Evolutionary conservation across 2,329 filamentous ascomycete species (phyloP), one percentile per base, ranked within the genome.

Genomic region (Cladosporium oxysporum): DNA sequence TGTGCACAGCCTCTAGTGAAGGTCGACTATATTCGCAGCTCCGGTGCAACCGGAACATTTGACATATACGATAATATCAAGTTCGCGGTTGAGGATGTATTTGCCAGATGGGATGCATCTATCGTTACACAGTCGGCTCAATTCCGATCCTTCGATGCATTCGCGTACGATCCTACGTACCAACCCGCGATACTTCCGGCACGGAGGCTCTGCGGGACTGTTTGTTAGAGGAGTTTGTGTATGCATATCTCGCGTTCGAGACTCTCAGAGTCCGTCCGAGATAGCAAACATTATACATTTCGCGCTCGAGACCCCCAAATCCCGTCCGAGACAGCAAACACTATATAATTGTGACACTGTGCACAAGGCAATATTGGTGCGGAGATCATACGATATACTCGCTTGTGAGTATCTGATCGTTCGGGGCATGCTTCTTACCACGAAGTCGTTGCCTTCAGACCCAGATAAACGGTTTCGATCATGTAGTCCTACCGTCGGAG

Each of bases 171-270:
- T 47, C n/a, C 14, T 21, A n/a, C n/a, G 12, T 47, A 12, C 41
- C 41, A 47, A 8, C 41, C 41, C 41, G 41, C 41, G 41, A 47
- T 47, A 47, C n/a, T 47, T 47, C 41, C 41, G 41, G 41, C 41
- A 47, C 41, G 41, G 41, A 47, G 41, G 41, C 41, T 47, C 41
- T 47, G 41, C 41, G 41, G 41, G 10, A 16, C 41, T 21, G n/a
- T 47, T 47, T 23, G 41, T n/a, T 7, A 23, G n/a, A 47, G 8
- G 41, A 47, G n/a, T 21, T 47, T 47, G 41, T 47, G 41, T 47
- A 12, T 47, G 41, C 41, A 47, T 21, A 47, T 47, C n/a, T 47
- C 41, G 41, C 41, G 52, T 55, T 55, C n/a, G 52, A 55, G 52
- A 21, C 41, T 21, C 41, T 47, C n/a, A 47, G 35, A 41, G 18